Percentiles rank a stretch among this genome's conserved stretches.
Evolutionary conservation across 495 filamentous ascomycete genomes (phyloP).

Genomic region (Neurospora discreta): DNA sequence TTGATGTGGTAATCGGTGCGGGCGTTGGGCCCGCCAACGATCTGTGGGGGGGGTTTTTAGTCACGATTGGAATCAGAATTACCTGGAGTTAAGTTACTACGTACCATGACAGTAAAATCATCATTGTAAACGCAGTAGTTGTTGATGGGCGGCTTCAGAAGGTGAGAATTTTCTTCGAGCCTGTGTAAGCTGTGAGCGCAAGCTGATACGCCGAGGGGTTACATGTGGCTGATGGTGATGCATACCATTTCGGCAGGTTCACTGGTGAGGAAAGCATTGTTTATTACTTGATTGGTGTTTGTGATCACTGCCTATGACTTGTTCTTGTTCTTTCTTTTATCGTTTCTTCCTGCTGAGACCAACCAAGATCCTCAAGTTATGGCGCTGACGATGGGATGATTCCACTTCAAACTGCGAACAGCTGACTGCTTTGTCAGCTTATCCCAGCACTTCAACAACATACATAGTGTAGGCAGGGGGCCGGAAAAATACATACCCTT

Average conservation of each 20-base stretch:
- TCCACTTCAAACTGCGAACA: neutral
- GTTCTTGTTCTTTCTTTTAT: neutral
- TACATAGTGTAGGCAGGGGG: neutral
- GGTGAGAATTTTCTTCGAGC: conserved; percentile 85
- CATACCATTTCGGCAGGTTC: conserved; percentile 80
- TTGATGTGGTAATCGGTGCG: conserved; percentile 99
- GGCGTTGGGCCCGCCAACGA: conserved; percentile 93
- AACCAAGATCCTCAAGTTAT: neutral
- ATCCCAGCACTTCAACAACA: neutral
- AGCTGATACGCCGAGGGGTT: neutral
- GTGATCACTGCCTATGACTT: neutral
- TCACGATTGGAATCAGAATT: neutral
- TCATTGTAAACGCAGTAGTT: conserved; percentile 93
- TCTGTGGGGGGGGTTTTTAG: conserved; percentile 33
- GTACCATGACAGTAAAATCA: conserved; percentile 67
- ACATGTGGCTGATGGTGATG: neutral
- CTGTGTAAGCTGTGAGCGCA: conserved; percentile 33
- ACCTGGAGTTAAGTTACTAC: neutral
- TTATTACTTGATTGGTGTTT: neutral
- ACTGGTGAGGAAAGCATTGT: conserved; percentile 45
- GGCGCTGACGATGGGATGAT: neutral
- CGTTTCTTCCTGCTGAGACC: neutral
- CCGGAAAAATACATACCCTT: neutral
- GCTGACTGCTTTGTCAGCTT: neutral
- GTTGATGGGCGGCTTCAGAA: conserved; percentile 90